phyloP scores from a whole-genome alignment of 2,329 filamentous ascomycete species.

The Pseudopithomyces maydicus region DNA sequence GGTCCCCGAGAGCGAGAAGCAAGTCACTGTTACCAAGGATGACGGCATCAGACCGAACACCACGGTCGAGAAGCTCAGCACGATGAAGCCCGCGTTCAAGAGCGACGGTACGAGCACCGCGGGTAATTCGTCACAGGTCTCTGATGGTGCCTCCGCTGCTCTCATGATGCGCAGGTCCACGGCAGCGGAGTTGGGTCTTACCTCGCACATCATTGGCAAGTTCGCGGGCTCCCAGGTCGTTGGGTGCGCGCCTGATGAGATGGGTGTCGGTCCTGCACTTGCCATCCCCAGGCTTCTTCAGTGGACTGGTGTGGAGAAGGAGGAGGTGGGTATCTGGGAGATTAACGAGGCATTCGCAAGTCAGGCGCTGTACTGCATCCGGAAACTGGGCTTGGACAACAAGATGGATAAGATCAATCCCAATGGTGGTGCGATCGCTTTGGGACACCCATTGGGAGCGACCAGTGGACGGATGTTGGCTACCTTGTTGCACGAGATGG shows the following conservation, averaged over 20 bases:
- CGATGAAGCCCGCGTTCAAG: conserved; percentile 86
- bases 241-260: conserved; percentile 86
- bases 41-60: conserved; percentile 79
- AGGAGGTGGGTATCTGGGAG: conserved; percentile 85
- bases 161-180: conserved; percentile 85
- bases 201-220: conserved; percentile 74
- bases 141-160: conserved; percentile 83
- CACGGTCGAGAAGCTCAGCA: conserved; percentile 71
- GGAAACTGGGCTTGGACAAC: conserved; percentile 70
- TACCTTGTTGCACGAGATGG: conserved; percentile 72
- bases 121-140: conserved; percentile 84
- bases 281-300: conserved; percentile 83
- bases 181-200: conserved; percentile 73
- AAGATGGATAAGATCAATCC: conserved; percentile 81
- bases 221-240: conserved; percentile 78
- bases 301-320: conserved; percentile 67
- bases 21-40: conserved; percentile 73
- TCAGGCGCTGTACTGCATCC: conserved; percentile 71
- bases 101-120: conserved; percentile 77
- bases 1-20: conserved; percentile 53
- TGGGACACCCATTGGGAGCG: conserved; percentile 89
- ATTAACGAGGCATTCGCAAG: conserved; percentile 82
- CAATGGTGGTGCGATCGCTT: conserved; percentile 90
- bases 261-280: conserved; percentile 87
- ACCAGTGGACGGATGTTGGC: conserved; percentile 82